These are phyloP conservation scores for Trichoderma citrinoviride DNA, from an alignment of 2,329 filamentous ascomycete species.

Conservation along the genomic window DNA sequence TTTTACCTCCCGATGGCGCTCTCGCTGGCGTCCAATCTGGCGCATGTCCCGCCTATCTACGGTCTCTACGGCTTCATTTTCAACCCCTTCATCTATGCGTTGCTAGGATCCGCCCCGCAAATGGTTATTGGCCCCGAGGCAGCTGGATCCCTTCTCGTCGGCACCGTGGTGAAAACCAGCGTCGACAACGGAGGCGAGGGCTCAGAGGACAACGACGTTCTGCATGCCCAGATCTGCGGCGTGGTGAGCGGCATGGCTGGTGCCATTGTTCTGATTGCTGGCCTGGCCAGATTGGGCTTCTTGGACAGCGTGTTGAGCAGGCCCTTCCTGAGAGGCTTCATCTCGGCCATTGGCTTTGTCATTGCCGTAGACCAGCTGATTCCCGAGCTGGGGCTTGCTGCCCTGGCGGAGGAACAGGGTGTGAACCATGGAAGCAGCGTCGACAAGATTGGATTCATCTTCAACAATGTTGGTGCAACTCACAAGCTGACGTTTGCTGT, in stretches of 20 bases:
- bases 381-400: conserved; percentile 77
- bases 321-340: conserved; percentile 91
- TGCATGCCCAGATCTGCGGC: conserved; percentile 82
- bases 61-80: conserved; percentile 93
- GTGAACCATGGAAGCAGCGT: conserved; percentile 81
- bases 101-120: conserved; percentile 86
- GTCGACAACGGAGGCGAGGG: conserved; percentile 63
- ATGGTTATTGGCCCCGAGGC: conserved; percentile 96
- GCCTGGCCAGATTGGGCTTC: conserved; percentile 82
- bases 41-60: conserved; percentile 88
- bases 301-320: conserved; percentile 90
- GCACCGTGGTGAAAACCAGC: conserved; percentile 76
- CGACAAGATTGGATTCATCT: conserved; percentile 79
- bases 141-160: conserved; percentile 85
- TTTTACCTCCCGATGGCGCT: conserved; percentile 98
- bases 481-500: conserved; percentile 76
- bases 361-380: conserved; percentile 94
- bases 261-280: conserved; percentile 82
- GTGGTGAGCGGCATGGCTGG: conserved; percentile 86
- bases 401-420: conserved; percentile 60
- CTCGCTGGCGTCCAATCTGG: conserved; percentile 87
- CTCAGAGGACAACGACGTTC: conserved; percentile 60
- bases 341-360: conserved; percentile 93
- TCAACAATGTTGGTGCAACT: conserved; percentile 61
- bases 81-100: conserved; percentile 84